A percentile compares a stretch with the other conserved stretches of the same genome.
Evolutionary conservation across 441 rosid species (phyloP).

Genomic region (Omphalea diandra): DNA sequence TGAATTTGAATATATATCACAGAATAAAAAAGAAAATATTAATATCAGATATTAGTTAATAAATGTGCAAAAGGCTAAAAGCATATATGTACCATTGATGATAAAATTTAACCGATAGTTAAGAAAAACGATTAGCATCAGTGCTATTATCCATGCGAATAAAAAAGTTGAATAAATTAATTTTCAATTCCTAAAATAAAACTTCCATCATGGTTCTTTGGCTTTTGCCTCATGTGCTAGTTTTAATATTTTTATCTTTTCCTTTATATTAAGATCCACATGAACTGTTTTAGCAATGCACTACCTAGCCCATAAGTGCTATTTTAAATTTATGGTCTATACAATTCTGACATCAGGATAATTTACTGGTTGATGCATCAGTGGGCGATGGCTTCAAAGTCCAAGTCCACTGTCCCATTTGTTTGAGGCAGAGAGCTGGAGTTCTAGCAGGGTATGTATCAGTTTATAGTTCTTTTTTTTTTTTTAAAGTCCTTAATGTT

Average conservation of each 20-base stretch:
- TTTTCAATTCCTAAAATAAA: too few relatives aligned
- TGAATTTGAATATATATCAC: too few relatives aligned
- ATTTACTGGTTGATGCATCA: slow-evolving; percentile 91
- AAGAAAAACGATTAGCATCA: too few relatives aligned
- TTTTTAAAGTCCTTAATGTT: background rate
- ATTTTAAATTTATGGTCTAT: slow-evolving; percentile 48
- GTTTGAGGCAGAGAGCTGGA: slow-evolving; percentile 73
- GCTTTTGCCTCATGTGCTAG: background rate
- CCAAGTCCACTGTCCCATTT: slow-evolving; percentile 61
- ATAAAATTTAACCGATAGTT: too few relatives aligned
- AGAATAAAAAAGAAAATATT: too few relatives aligned
- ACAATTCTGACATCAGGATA: slow-evolving; percentile 79
- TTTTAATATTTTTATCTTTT: slow-evolving; percentile 10
- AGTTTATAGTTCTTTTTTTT: background rate
- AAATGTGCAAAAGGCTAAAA: too few relatives aligned
- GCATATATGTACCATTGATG: too few relatives aligned
- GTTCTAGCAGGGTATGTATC: slow-evolving; percentile 70
- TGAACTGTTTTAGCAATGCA: slow-evolving; percentile 15
- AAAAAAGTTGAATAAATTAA: too few relatives aligned
- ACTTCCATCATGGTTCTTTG: background rate
- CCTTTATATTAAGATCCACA: slow-evolving; percentile 10
- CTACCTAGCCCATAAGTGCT: slow-evolving; percentile 27
- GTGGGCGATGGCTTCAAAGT: slow-evolving; percentile 85
- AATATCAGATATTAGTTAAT: too few relatives aligned
- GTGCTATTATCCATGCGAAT: too few relatives aligned